Base-by-base conservation (phyloP, 352 stramenopile genomes). In the Phytophthora parvispora region DNA sequence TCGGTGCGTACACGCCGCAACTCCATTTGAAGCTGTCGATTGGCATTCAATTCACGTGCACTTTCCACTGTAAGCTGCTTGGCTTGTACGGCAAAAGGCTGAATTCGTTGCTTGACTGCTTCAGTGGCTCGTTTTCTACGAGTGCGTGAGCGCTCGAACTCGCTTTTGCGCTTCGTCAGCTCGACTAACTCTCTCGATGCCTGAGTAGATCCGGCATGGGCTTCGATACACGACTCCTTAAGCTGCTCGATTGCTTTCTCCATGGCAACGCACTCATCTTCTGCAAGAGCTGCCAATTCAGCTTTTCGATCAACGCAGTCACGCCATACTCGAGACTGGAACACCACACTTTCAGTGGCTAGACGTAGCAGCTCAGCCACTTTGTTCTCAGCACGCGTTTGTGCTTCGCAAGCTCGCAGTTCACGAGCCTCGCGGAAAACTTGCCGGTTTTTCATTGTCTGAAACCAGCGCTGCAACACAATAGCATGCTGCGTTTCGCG, bases 291-390 rank as follows among this genome's bases (percentile, higher is more conserved):
- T 9, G 58, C 56, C 32, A 91, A 64, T 32, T 79, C 49, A 25
- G 78, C 20, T 43, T 84, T 86, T 38, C 75, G 66, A 52, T 87
- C 86, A 20, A 90, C 62, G 22, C 82, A 90, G 51, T 92, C 85
- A 1, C 78, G 77, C 87, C 87, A 95, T 16, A 93, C 84, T 7
- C 73, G 74, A 38, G 87, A 83, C 47, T 92, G 87, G 59, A 92
- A 95, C 13, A 91, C 61, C 22, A 90, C 79, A 57, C 72, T 74
- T 9, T 57, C 60, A 31, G 82, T 74, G 42, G 77, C 61, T 1
- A 53, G 40, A 4, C 38, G 60, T 9, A 93, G 51, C 29, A 84
- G 74, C 0, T 72, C 54, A 0, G 31, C 32, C 4, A 93, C 53
- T 40, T 84, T 90, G 4, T 78, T 69, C 12, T 63, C 36, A 7